phyloP scores from a whole-genome alignment of 139 green algal species.

The Astrephomene gubernaculifera region DNA sequence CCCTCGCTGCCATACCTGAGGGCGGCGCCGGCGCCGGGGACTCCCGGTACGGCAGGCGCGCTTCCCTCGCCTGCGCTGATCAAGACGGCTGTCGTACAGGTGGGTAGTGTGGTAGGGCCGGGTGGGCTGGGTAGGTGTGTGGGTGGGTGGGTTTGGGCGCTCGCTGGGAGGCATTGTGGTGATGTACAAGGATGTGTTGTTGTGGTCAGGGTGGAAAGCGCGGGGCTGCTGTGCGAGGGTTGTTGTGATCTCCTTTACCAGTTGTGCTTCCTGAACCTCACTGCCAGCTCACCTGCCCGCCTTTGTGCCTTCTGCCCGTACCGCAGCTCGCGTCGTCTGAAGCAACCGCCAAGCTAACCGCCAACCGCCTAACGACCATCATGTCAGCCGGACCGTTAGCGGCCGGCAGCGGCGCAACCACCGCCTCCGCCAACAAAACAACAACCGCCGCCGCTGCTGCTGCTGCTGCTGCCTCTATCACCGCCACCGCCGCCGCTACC shows the following conservation, averaged over 20 bases:
- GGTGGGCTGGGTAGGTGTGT: too few relatives aligned
- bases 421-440: background rate
- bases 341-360: background rate
- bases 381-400: slow-evolving; percentile 12
- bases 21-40: background rate
- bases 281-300: too few relatives aligned
- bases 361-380: slow-evolving; percentile 20
- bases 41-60: background rate
- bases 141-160: too few relatives aligned
- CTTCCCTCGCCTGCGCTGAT: slow-evolving; percentile 1
- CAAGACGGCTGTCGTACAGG: slow-evolving; percentile 2
- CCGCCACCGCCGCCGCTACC: too few relatives aligned
- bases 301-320: too few relatives aligned
- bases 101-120: too few relatives aligned
- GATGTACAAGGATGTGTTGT: too few relatives aligned
- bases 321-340: background rate
- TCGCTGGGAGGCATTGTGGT: too few relatives aligned
- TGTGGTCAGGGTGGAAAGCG: too few relatives aligned
- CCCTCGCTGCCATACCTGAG: background rate
- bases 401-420: background rate
- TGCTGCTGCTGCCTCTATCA: background rate
- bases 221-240: too few relatives aligned
- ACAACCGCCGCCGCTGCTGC: background rate
- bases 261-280: too few relatives aligned
- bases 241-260: too few relatives aligned